Conservation (phyloP, 2,329 filamentous ascomycete species). For the Daldinia eschscholtzii region DNA sequence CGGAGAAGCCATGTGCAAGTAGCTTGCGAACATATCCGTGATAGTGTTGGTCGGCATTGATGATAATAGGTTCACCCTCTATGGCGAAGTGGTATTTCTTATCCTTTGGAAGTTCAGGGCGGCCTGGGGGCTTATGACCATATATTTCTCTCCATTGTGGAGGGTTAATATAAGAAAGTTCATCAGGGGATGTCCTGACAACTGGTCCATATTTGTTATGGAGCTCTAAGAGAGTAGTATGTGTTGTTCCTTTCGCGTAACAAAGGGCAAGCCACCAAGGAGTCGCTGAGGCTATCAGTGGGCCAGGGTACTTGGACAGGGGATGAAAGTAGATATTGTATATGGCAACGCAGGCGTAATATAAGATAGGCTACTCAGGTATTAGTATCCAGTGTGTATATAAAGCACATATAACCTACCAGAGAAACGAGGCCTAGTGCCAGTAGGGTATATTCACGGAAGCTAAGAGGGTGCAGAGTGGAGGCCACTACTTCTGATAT, state of each 20-base stretch:
- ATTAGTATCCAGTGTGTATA: not conserved
- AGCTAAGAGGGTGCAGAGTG: not conserved
- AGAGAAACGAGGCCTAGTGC: not conserved
- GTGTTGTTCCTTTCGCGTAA: not conserved
- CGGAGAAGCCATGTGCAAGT: constrained; percentile 30
- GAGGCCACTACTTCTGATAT: not conserved
- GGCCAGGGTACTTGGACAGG: not conserved
- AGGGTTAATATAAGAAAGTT: not conserved
- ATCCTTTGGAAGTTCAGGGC: not conserved
- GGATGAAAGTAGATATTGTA: not conserved
- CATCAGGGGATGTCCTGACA: not conserved
- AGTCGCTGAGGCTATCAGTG: not conserved
- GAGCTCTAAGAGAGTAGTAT: not conserved
- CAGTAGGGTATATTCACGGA: not conserved
- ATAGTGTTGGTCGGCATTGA: constrained; percentile 29
- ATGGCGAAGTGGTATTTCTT: not conserved
- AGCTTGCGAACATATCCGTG: constrained; percentile 30
- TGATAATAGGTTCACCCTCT: constrained; percentile 7
- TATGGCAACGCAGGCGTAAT: not conserved
- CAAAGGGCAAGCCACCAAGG: not conserved
- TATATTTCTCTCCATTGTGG: constrained; percentile 1
- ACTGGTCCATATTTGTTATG: not conserved
- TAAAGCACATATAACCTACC: not conserved
- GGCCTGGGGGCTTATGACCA: not conserved
- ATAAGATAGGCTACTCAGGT: not conserved